These are phyloP conservation scores for Lentinula novae-zelandiae DNA, from an alignment of 1,284 basidiomycete species.

Conservation along the genomic window DNA sequence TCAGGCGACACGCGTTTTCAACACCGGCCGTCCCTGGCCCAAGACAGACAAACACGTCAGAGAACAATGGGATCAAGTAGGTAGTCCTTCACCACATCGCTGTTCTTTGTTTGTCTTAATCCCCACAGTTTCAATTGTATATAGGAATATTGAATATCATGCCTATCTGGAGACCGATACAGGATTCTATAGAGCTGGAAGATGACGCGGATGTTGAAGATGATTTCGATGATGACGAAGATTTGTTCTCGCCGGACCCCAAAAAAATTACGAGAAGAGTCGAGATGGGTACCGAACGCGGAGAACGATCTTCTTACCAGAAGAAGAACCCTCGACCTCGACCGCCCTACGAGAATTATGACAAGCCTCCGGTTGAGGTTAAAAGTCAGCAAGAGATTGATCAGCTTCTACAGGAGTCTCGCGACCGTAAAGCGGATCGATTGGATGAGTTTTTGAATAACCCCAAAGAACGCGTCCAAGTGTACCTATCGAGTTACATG, in stretches of 20 bases:
- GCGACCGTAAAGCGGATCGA: slow-evolving; percentile 5
- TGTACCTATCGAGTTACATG: slow-evolving; percentile 17
- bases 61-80: slow-evolving; percentile 15
- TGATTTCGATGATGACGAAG: slow-evolving; percentile 4
- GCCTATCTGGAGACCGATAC: slow-evolving; percentile 14
- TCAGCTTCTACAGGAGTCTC: slow-evolving; percentile 10
- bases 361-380: slow-evolving; percentile 6
- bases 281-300: neutral
- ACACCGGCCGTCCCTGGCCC: neutral
- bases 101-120: neutral
- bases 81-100: neutral
- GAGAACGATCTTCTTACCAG: neutral
- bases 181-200: neutral
- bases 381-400: slow-evolving; percentile 14
- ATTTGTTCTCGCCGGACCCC: neutral
- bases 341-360: slow-evolving; percentile 14
- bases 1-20: slow-evolving; percentile 3
- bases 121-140: slow-evolving; percentile 12
- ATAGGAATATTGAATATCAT: slow-evolving; percentile 12
- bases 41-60: slow-evolving; percentile 3
- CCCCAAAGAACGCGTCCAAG: slow-evolving; percentile 1
- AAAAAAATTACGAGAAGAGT: neutral
- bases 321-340: slow-evolving; percentile 12
- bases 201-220: neutral
- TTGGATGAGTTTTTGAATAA: slow-evolving; percentile 13